phyloP scores from a whole-genome alignment of 1,139 yeast genomes.

The Suhomyces taliae region DNA sequence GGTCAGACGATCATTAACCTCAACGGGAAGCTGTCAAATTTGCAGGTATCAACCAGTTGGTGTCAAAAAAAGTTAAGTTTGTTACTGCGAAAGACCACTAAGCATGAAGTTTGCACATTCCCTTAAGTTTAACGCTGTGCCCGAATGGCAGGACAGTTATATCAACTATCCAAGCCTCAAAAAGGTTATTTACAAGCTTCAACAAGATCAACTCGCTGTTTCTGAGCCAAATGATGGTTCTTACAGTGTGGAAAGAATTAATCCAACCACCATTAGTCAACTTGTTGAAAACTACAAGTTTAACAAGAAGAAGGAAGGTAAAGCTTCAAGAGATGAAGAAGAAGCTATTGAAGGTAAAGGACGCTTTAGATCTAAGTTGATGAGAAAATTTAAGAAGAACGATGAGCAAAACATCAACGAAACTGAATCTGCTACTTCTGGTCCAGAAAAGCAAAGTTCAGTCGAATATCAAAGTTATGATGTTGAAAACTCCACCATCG shows the following conservation, averaged over 20 bases:
- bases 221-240: constrained; percentile 27
- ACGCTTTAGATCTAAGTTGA: constrained; percentile 8
- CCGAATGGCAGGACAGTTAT: constrained; percentile 74
- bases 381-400: constrained; percentile 10
- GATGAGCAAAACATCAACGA: neutral
- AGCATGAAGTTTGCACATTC: constrained; percentile 74
- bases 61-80: neutral
- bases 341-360: constrained; percentile 3
- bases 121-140: constrained; percentile 75
- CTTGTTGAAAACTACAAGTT: constrained; percentile 21
- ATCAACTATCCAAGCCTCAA: constrained; percentile 66
- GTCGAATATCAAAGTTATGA: constrained; percentile 8
- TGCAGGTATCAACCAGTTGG: neutral
- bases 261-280: constrained; percentile 29
- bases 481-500: constrained; percentile 11
- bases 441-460: constrained; percentile 8
- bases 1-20: constrained; percentile 11
- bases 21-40: constrained; percentile 4
- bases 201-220: constrained; percentile 34
- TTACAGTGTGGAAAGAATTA: constrained; percentile 19
- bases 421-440: neutral
- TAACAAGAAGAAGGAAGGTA: constrained; percentile 4
- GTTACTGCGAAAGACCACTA: too few relatives aligned
- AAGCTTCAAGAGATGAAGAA: constrained; percentile 3
- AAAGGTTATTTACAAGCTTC: constrained; percentile 54